phyloP scores from a whole-genome alignment of 345 rosid species.

The Nephelium lappaceum region DNA sequence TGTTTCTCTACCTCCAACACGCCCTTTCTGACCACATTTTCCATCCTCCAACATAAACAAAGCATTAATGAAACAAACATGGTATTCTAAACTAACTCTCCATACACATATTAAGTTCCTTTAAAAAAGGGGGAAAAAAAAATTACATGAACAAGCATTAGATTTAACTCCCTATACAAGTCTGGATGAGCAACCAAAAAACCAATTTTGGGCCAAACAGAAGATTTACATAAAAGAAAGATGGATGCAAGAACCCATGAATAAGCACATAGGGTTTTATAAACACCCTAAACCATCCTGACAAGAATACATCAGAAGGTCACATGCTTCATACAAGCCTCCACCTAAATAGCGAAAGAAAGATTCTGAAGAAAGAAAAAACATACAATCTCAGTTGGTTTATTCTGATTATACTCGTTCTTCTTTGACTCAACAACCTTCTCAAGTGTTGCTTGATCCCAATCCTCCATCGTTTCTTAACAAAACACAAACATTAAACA shows the following conservation, averaged over 20 bases:
- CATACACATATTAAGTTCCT: too few species aligned
- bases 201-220: background rate
- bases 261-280: background rate
- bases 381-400: slow-evolving; percentile 91
- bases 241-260: background rate
- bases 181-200: background rate
- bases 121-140: too few species aligned
- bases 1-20: background rate
- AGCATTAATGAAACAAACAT: background rate
- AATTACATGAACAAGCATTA: background rate
- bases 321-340: background rate
- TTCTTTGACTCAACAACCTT: slow-evolving; percentile 90
- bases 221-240: background rate
- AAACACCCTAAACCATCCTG: background rate
- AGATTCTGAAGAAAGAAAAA: slow-evolving; percentile 14
- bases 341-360: slow-evolving; percentile 3
- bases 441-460: slow-evolving; percentile 97
- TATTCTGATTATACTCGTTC: slow-evolving; percentile 81
- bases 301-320: background rate
- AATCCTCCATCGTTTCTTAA: slow-evolving; percentile 83
- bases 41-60: background rate
- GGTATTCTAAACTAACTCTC: background rate
- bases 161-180: background rate
- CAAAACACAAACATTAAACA: slow-evolving; percentile 14
- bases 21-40: background rate